A percentile compares a stretch with the other conserved stretches of the same genome.
These are phyloP conservation scores for Aurinia saxatilis DNA, from an alignment of 345 rosid genomes.

Conservation along the genomic window DNA sequence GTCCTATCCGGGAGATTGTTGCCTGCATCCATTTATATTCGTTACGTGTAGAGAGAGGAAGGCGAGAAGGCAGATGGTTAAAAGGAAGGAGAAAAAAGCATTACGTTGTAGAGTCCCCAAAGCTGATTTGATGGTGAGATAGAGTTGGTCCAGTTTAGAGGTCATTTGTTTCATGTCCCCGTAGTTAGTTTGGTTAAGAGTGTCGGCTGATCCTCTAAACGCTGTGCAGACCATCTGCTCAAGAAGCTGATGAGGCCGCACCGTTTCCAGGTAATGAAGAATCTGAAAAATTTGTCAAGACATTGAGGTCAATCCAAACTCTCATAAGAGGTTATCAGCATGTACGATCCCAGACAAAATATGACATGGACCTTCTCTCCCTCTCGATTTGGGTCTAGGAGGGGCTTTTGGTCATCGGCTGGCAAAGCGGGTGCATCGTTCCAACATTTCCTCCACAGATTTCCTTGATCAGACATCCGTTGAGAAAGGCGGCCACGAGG, in stretches of 20 bases:
- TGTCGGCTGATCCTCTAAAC: constrained; percentile 90
- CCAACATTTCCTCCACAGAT: constrained; percentile 89
- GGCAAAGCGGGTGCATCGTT: constrained; percentile 70
- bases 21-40: constrained; percentile 37
- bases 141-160: constrained; percentile 64
- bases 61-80: background rate
- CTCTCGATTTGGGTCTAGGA: constrained; percentile 80
- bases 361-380: constrained; percentile 73
- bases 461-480: constrained; percentile 90
- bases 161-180: constrained; percentile 76
- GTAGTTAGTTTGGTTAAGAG: constrained; percentile 58
- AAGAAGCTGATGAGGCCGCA: constrained; percentile 85
- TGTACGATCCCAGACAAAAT: background rate
- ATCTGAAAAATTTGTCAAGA: constrained; percentile 37
- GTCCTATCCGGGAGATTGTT: constrained; percentile 40
- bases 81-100: constrained; percentile 5
- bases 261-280: constrained; percentile 88
- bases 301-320: background rate
- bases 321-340: background rate
- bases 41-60: background rate
- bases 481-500: constrained; percentile 84
- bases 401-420: constrained; percentile 77
- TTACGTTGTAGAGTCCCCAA: constrained; percentile 63
- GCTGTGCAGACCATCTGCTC: constrained; percentile 96
- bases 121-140: constrained; percentile 50